phyloP scores from a whole-genome alignment of 1,284 basidiomycete genomes.

The Cryptococcus depauperatus region DNA sequence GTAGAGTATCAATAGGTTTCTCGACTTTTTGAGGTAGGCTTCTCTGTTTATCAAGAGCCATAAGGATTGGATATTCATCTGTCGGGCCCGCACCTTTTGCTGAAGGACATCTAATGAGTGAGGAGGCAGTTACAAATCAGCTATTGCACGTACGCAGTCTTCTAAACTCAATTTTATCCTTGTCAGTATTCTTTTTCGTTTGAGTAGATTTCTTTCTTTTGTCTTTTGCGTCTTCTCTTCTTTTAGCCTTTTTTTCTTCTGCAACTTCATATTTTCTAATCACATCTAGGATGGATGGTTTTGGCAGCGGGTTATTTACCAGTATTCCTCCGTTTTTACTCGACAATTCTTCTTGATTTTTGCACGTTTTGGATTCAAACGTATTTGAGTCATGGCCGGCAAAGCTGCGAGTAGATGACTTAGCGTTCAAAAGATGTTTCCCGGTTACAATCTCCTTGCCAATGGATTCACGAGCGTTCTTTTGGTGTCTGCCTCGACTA shows the following conservation, averaged over 20 bases:
- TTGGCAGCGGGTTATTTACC: background rate
- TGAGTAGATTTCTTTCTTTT: slow-evolving; percentile 3
- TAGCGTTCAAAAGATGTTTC: background rate
- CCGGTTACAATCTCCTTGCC: background rate
- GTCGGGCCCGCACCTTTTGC: slow-evolving; percentile 15
- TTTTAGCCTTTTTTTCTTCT: slow-evolving; percentile 8
- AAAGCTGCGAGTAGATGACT: background rate
- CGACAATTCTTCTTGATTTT: background rate
- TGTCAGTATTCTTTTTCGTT: slow-evolving; percentile 7
- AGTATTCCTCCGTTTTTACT: background rate
- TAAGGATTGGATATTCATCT: slow-evolving; percentile 20
- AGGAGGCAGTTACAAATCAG: background rate
- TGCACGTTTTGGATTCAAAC: slow-evolving; percentile 1
- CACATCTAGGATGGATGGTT: background rate
- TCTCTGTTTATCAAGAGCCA: slow-evolving; percentile 20
- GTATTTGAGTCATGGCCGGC: background rate
- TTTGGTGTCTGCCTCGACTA: background rate
- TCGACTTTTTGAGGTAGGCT: slow-evolving; percentile 7
- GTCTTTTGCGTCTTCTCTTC: slow-evolving; percentile 7
- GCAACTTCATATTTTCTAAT: slow-evolving; percentile 1
- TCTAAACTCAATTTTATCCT: slow-evolving; percentile 15
- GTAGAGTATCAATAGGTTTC: slow-evolving; percentile 1
- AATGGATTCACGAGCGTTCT: no score
- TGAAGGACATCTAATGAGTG: slow-evolving; percentile 5
- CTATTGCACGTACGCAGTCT: slow-evolving; percentile 20